Conservation (phyloP, 108 stramenopile genomes). For the Cylindrotheca closterium region DNA sequence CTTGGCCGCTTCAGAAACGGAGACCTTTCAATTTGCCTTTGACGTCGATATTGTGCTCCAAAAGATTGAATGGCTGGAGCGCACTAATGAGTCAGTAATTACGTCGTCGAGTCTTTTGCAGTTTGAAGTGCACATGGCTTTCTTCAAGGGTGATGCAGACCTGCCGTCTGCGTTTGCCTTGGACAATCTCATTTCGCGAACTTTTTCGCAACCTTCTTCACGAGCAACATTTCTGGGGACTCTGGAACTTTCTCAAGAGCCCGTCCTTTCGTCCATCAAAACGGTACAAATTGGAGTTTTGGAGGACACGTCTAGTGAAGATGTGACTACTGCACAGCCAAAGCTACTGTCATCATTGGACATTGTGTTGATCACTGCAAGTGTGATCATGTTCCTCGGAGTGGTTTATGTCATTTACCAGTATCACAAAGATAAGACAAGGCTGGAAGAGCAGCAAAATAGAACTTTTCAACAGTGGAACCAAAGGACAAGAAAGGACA, state of each 20-base stretch:
- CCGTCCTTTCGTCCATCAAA: constrained; percentile 11
- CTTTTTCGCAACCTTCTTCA: constrained; percentile 28
- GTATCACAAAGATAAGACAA: constrained; percentile 18
- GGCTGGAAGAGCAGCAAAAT: not conserved
- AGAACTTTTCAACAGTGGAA: not conserved
- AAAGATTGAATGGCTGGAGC: constrained; percentile 5
- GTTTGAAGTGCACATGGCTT: constrained; percentile 12
- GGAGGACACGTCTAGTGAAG: constrained; percentile 1
- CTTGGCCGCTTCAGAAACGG: constrained; percentile 7
- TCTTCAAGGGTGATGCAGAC: not conserved
- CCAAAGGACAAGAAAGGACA: not conserved
- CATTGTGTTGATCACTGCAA: constrained; percentile 29
- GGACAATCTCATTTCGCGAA: constrained; percentile 23
- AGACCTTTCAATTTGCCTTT: constrained; percentile 10
- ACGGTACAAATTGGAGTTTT: constrained; percentile 5
- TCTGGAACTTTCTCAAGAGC: constrained; percentile 10
- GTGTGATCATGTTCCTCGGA: constrained; percentile 28
- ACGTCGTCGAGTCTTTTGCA: constrained; percentile 12
- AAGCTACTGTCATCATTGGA: constrained; percentile 31
- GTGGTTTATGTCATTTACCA: constrained; percentile 31
- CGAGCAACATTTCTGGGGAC: constrained; percentile 14
- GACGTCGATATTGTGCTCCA: constrained; percentile 17
- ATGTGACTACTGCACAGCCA: not conserved
- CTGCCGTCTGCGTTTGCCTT: constrained; percentile 14
- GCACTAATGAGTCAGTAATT: not conserved